Percentiles rank a stretch among this genome's conserved stretches.
phyloP scores from a whole-genome alignment of 2,329 filamentous ascomycete species.

The Thermochaetoides dissita region DNA sequence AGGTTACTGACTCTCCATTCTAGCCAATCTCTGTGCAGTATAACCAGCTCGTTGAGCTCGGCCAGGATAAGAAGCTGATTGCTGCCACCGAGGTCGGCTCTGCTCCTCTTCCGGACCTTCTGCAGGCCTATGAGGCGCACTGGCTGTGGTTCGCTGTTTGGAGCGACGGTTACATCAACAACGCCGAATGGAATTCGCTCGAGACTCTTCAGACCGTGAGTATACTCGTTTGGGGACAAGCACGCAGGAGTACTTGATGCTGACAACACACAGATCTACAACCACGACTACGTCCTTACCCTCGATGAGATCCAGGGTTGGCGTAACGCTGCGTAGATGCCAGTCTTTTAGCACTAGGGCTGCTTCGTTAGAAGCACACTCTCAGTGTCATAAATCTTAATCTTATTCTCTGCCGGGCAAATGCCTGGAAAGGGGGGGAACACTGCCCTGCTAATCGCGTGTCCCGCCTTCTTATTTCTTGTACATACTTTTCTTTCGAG shows the following conservation, averaged over 20 bases:
- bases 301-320: conserved; percentile 24
- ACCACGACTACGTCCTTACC: conserved; percentile 21
- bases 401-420: no score
- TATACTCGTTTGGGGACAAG: neutral
- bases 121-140: conserved; percentile 30
- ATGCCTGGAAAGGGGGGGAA: no score
- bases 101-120: conserved; percentile 27
- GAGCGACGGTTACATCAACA: conserved; percentile 29
- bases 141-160: conserved; percentile 36
- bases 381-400: no score
- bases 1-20: conserved; percentile 1
- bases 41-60: conserved; percentile 28
- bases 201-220: conserved; percentile 25
- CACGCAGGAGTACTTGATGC: neutral
- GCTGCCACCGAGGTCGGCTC: conserved; percentile 33
- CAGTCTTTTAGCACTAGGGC: no score
- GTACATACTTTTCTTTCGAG: no score
- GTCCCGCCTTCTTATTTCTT: no score
- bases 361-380: no score
- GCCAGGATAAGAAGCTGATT: conserved; percentile 32
- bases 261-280: conserved; percentile 17
- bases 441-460: no score
- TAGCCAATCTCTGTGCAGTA: conserved; percentile 30
- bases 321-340: conserved; percentile 2
- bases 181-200: conserved; percentile 26